Conservation (phyloP, 495 filamentous ascomycete species). For the Cladorrhinum samala region DNA sequence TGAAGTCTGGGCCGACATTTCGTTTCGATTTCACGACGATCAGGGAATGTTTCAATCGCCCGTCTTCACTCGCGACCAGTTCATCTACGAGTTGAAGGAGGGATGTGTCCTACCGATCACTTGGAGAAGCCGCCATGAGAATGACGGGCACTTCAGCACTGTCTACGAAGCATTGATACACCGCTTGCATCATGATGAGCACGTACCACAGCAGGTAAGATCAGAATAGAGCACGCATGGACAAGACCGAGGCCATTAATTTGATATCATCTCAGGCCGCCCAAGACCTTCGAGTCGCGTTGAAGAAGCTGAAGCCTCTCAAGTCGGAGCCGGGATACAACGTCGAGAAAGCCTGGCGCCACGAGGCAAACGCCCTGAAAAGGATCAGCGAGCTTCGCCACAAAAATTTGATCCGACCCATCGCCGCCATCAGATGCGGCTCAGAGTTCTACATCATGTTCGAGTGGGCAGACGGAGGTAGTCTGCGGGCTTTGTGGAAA, state of each 20-base stretch:
- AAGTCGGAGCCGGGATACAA: not conserved
- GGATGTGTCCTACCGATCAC: not conserved
- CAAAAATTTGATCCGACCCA: not conserved
- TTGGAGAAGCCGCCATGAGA: not conserved
- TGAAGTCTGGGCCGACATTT: not conserved
- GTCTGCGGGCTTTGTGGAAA: not conserved
- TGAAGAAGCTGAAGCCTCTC: not conserved
- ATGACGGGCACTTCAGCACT: not conserved
- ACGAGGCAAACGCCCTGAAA: not conserved
- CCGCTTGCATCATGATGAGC: not conserved
- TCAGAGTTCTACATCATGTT: not conserved
- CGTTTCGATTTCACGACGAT: not conserved
- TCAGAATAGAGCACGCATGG: not conserved
- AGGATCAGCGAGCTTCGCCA: not conserved
- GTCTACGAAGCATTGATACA: not conserved
- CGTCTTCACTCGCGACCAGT: not conserved
- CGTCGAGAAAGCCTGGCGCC: not conserved
- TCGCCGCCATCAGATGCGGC: not conserved
- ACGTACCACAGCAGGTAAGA: no score
- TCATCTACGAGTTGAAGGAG: not conserved
- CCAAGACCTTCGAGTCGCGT: not conserved
- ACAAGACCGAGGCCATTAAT: not conserved
- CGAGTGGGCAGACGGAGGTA: not conserved
- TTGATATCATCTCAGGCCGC: no score
- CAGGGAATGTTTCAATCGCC: not conserved